Evolutionary conservation across 2,329 filamentous ascomycete genomes (phyloP).

Genomic region (Pseudopyrenochaeta lycopersici): DNA sequence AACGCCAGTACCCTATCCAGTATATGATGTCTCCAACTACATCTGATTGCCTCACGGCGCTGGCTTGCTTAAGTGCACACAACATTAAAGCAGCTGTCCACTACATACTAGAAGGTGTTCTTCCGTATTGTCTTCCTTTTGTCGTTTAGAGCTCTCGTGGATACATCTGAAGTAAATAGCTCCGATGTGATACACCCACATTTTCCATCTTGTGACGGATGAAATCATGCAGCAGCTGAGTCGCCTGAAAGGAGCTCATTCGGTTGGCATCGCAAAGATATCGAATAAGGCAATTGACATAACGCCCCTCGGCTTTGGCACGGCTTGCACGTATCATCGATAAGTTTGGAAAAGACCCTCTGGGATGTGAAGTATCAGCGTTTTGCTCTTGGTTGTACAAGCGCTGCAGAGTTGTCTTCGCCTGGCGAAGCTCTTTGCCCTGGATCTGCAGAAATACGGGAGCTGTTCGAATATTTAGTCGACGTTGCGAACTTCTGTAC

Average conservation of each 20-base stretch:
- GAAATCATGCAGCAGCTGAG: slow-evolving; percentile 16
- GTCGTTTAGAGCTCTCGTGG: slow-evolving; percentile 1
- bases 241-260: slow-evolving; percentile 14
- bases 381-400: slow-evolving; percentile 21
- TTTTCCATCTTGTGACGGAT: slow-evolving; percentile 19
- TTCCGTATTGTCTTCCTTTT: neutral
- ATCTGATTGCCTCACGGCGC: too few relatives aligned
- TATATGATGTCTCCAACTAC: too few relatives aligned
- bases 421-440: slow-evolving; percentile 11
- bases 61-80: too few relatives aligned
- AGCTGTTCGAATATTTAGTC: neutral
- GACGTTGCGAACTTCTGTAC: neutral
- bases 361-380: neutral
- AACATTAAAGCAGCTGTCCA: neutral
- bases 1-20: too few relatives aligned
- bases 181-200: slow-evolving; percentile 6
- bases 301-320: slow-evolving; percentile 21
- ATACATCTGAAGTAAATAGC: slow-evolving; percentile 18
- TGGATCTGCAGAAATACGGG: slow-evolving; percentile 4
- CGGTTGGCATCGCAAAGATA: slow-evolving; percentile 21
- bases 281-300: slow-evolving; percentile 26
- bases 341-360: neutral
- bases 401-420: slow-evolving; percentile 14
- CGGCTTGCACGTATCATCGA: slow-evolving; percentile 9
- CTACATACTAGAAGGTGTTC: neutral